Conservation (phyloP, 2,329 filamentous ascomycete genomes). For the Arachnopeziza araneosa region DNA sequence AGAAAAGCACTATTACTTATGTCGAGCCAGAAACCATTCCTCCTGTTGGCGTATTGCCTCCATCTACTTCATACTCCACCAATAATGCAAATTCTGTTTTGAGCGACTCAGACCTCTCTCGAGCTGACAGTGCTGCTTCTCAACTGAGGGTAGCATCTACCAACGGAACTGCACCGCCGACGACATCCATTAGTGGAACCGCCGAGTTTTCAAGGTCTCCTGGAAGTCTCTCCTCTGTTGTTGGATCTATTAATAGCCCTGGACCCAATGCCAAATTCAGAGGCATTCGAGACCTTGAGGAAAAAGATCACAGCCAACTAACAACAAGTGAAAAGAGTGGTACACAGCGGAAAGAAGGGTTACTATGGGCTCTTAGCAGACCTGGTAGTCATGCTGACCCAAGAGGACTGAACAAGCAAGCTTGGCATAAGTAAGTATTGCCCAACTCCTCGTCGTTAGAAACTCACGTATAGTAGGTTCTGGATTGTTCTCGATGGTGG, state of each 20-base stretch:
- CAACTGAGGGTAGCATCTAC: constrained; percentile 51
- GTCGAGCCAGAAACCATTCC: constrained; percentile 60
- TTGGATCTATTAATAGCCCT: constrained; percentile 42
- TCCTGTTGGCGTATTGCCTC: constrained; percentile 32
- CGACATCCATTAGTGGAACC: constrained; percentile 28
- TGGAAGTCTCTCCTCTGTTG: constrained; percentile 43
- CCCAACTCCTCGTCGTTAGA: background rate
- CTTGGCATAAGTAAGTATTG: constrained; percentile 87
- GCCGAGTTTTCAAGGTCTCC: constrained; percentile 46
- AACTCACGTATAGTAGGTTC: constrained; percentile 55
- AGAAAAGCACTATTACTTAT: constrained; percentile 76
- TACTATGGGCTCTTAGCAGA: constrained; percentile 89
- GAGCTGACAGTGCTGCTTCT: constrained; percentile 69
- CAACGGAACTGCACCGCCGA: constrained; percentile 31
- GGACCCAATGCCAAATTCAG: constrained; percentile 64
- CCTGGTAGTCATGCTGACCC: constrained; percentile 94
- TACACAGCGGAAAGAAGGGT: constrained; percentile 81
- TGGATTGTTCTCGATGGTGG: constrained; percentile 98
- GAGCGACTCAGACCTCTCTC: constrained; percentile 64
- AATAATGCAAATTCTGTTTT: constrained; percentile 35
- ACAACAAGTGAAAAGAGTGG: constrained; percentile 51
- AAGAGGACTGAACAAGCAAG: constrained; percentile 90
- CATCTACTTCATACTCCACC: constrained; percentile 24
- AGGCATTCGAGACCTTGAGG: constrained; percentile 87
- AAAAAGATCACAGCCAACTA: constrained; percentile 59